These are phyloP conservation scores for Histomonas meleagridis DNA, from an alignment of 208 protist genomes.

Conservation along the genomic window DNA sequence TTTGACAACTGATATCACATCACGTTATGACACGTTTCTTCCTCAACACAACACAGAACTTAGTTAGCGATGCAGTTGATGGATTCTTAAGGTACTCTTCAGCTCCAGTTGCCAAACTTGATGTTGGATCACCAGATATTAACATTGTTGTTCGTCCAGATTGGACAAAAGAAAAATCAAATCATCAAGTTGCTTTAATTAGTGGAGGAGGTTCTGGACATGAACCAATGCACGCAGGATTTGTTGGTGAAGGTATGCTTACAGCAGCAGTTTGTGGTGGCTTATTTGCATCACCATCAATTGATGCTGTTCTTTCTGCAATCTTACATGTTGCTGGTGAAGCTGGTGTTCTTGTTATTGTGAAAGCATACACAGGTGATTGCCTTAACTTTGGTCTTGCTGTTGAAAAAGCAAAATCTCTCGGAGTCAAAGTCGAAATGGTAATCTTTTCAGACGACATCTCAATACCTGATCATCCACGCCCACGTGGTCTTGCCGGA, in stretches of 20 bases:
- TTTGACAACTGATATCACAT: too few species aligned
- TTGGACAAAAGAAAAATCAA: neutral
- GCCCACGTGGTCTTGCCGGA: neutral
- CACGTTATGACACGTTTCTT: neutral
- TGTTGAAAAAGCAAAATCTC: constrained; percentile 53
- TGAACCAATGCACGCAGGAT: constrained; percentile 68
- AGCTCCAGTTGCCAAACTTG: neutral
- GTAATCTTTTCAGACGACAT: neutral
- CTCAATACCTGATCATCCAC: neutral
- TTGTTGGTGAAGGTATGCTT: constrained; percentile 68
- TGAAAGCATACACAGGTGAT: constrained; percentile 77
- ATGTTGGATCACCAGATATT: neutral
- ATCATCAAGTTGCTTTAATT: neutral
- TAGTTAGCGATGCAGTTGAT: neutral
- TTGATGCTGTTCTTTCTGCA: constrained; percentile 58
- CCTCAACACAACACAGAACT: neutral
- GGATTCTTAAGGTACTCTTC: neutral
- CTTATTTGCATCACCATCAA: constrained; percentile 68
- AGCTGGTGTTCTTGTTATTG: constrained; percentile 62
- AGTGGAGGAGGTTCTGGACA: constrained; percentile 69
- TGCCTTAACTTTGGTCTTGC: constrained; percentile 68
- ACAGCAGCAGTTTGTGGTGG: constrained; percentile 67
- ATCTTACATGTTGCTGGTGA: constrained; percentile 58
- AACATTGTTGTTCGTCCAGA: neutral
- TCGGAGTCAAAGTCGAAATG: neutral